Base-by-base conservation (phyloP, 1,139 yeast genomes). In the Blastobotrys buckinghamii region DNA sequence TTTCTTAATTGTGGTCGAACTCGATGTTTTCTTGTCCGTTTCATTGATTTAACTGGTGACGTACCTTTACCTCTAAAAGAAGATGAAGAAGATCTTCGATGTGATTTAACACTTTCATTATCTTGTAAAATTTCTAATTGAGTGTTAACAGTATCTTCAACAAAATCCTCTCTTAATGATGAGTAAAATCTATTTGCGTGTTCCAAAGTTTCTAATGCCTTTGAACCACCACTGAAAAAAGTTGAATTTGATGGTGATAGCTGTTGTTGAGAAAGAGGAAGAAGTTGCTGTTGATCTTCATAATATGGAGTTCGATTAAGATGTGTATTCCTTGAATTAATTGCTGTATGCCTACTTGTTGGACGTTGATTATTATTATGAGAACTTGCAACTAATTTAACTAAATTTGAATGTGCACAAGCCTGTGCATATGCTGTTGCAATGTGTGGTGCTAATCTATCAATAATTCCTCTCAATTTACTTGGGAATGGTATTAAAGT, bases 401-500 rank as follows among this genome's bases (percentile, higher is more conserved):
- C 44, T 15, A 66, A 51, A 38, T 58, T 56, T 6, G 67, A 58
- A 48, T 65, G 64, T 12, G 64, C 62, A 10, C 60, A 53, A 1
- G 68, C 65, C 29, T 62, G 65, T 38, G 63, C 49, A 46, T 55
- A 63, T 12, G 65, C 55, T 5, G 63, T 55, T 6, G 69, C 67
- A 32, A 66, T 54, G 45, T 66, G 68, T 1, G 70, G 69, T 12
- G 64, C 61, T 16, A 66, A 53, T 19, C 57, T 50, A 30, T 53
- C 48, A 15, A 66, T 49, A n/a, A 55, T 44, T n/a, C 56, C 53
- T 19, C 59, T 49, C 40, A 65, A 55, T 39, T 61, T 54, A 15
- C 49, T 47, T 0, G 69, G 68, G 49, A 62, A 66, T 1, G 70
- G 70, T 15, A 66, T 61, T 22, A 64, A 50, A 12, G 62, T 57